Evolutionary conservation across 2,329 filamentous ascomycete genomes (phyloP).

Genomic region (Colletotrichum neosansevieriae): DNA sequence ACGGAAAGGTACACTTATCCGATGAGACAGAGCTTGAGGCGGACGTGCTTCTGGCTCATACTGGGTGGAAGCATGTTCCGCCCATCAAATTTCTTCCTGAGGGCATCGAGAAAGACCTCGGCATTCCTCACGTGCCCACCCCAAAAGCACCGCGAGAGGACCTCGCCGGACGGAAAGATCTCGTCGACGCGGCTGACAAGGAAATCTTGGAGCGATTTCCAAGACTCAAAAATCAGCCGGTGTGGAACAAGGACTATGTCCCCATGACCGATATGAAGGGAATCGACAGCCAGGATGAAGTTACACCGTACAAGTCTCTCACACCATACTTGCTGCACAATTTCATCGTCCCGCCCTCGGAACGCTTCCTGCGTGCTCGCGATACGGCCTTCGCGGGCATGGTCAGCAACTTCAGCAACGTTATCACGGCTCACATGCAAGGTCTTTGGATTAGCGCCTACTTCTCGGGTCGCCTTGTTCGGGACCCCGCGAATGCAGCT

Average conservation of each 20-base stretch:
- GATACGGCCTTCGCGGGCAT: constrained; percentile 61
- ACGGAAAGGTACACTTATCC: constrained; percentile 62
- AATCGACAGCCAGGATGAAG: constrained; percentile 47
- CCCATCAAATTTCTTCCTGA: constrained; percentile 65
- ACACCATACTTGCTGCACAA: constrained; percentile 59
- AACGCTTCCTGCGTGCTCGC: constrained; percentile 50
- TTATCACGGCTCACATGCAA: constrained; percentile 59
- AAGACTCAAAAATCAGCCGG: constrained; percentile 63
- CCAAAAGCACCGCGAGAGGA: constrained; percentile 41
- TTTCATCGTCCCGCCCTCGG: constrained; percentile 59
- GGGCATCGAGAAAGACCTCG: constrained; percentile 60
- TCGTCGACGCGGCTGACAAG: constrained; percentile 59
- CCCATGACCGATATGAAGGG: constrained; percentile 56
- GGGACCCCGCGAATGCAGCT: constrained; percentile 31
- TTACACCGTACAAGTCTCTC: constrained; percentile 46
- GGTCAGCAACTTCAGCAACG: constrained; percentile 57
- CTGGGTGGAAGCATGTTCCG: constrained; percentile 68
- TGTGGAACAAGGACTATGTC: constrained; percentile 59
- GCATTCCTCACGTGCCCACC: constrained; percentile 57
- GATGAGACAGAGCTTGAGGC: constrained; percentile 59
- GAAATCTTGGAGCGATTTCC: constrained; percentile 68
- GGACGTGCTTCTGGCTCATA: constrained; percentile 67
- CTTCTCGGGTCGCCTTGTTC: constrained; percentile 54
- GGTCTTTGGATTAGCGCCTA: constrained; percentile 76
- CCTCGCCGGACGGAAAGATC: constrained; percentile 50